Base-by-base conservation (phyloP, 129 eudicot species). In the Deinandra increscens region DNA sequence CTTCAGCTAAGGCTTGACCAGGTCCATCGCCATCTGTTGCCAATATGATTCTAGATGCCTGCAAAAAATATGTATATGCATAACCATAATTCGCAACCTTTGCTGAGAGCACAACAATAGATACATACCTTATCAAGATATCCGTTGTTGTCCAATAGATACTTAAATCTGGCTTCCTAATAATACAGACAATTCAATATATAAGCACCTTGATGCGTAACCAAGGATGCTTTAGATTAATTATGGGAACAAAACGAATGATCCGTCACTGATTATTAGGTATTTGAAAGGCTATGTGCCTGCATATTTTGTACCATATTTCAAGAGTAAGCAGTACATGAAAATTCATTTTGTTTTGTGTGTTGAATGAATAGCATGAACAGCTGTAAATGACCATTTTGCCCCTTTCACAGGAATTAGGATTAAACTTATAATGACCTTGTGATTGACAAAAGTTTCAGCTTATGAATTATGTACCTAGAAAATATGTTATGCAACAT, bases 1-100 rank as follows among this genome's bases (percentile, higher is more conserved):
- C 97, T 78, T 88, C 96, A 55, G 97, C 91, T 58, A 91, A 88
- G 77, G 86, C 93, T 82, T 84, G 85, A 59, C 97, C 97, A 69
- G 97, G 96, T 67, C 71, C 68, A 68, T 91, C 97, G 46, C 83
- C 85, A 76, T 88, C 96, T 77, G 96, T 88, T 66, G 98, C 98
- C 74, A 92, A 71, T 49, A 92, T 76, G 9, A 92, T 83, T 55
- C 94, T 83, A 43, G 86, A 81, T 20, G 91, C 98, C 97, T 91
- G 59, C 39, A 50, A 31, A 13, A 58, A 26, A 58, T 5, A 31
- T 31, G 60, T 34, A 72, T 9, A 1, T 14, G 66, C n/a, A 59
- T 6, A 60, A 29, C 48, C 20, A 76, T 14, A 41, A 41, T n/a
- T 23, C 29, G 7, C 51, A 43, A 31, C 42, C 42, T 46, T 69